A percentile compares a stretch with the other conserved stretches of the same genome.
phyloP scores from a whole-genome alignment of 768 basidiomycete species.

The Lentinula guzmanii region DNA sequence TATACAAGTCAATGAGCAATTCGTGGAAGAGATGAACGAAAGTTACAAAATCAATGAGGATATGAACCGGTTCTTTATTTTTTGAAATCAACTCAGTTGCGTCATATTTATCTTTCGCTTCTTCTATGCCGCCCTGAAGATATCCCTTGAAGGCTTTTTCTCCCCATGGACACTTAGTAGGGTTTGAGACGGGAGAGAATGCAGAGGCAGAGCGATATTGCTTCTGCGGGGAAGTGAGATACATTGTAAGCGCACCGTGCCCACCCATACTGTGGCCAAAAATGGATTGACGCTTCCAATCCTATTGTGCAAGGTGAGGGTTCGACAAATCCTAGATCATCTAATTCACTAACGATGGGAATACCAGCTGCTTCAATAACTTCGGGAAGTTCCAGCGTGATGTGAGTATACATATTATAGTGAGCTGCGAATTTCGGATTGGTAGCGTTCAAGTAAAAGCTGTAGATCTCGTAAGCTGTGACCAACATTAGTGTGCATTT shows the following conservation, averaged over 20 bases:
- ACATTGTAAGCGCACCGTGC: slow-evolving; percentile 89
- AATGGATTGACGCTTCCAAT: slow-evolving; percentile 78
- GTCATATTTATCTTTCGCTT: slow-evolving; percentile 73
- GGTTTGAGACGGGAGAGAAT: slow-evolving; percentile 84
- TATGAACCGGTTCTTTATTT: slow-evolving; percentile 57
- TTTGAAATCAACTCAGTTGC: slow-evolving; percentile 76
- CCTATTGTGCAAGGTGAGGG: slow-evolving; percentile 33
- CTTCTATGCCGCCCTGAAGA: slow-evolving; percentile 67
- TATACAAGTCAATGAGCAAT: background rate
- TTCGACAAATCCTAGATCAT: background rate
- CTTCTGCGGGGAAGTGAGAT: slow-evolving; percentile 62
- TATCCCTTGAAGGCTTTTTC: slow-evolving; percentile 88
- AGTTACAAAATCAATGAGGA: slow-evolving; percentile 80
- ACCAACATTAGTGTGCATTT: too few species aligned
- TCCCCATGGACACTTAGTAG: slow-evolving; percentile 85
- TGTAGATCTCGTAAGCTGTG: background rate
- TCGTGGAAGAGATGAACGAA: background rate
- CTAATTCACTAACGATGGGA: slow-evolving; percentile 56
- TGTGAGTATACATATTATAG: slow-evolving; percentile 87
- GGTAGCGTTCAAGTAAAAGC: slow-evolving; percentile 91
- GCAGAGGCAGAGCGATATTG: slow-evolving; percentile 85
- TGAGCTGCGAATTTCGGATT: slow-evolving; percentile 61
- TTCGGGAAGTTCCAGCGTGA: slow-evolving; percentile 79
- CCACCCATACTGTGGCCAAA: slow-evolving; percentile 99
- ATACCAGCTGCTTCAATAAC: slow-evolving; percentile 68